Evolutionary conservation across 495 filamentous ascomycete genomes (phyloP).

Genomic region (Tirmania nivea): DNA sequence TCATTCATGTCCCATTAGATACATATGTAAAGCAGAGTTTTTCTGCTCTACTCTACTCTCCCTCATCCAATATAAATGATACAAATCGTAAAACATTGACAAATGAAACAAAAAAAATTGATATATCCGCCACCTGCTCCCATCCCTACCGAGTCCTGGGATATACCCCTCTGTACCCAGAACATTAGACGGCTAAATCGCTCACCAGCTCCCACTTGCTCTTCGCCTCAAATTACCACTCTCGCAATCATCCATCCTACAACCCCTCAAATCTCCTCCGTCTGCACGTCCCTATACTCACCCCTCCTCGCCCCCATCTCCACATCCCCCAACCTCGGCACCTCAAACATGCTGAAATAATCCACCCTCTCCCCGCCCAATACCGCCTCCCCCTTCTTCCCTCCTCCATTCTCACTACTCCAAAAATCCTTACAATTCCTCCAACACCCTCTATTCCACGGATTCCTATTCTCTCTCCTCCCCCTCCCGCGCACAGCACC

Average conservation of each 20-base stretch:
- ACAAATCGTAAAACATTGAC: too few species aligned
- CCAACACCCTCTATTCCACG: conserved; percentile 58
- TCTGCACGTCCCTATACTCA: neutral
- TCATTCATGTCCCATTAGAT: too few species aligned
- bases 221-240: too few species aligned
- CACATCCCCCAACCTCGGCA: conserved; percentile 25
- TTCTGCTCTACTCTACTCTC: too few species aligned
- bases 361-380: conserved; percentile 61
- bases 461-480: conserved; percentile 37
- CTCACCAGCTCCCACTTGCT: too few species aligned
- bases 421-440: conserved; percentile 93
- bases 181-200: too few species aligned
- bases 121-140: too few species aligned
- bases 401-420: conserved; percentile 57
- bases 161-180: too few species aligned
- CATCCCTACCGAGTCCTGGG: too few species aligned
- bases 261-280: neutral
- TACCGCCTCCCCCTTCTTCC: conserved; percentile 49
- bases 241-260: neutral
- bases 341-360: conserved; percentile 77
- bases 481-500: conserved; percentile 23
- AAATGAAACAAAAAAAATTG: too few species aligned
- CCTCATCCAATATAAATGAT: too few species aligned
- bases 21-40: too few species aligned
- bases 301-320: neutral